These are phyloP conservation scores for Ramicandelaber brevisporus DNA, from an alignment of 192 early-diverging fungal species.

Conservation along the genomic window DNA sequence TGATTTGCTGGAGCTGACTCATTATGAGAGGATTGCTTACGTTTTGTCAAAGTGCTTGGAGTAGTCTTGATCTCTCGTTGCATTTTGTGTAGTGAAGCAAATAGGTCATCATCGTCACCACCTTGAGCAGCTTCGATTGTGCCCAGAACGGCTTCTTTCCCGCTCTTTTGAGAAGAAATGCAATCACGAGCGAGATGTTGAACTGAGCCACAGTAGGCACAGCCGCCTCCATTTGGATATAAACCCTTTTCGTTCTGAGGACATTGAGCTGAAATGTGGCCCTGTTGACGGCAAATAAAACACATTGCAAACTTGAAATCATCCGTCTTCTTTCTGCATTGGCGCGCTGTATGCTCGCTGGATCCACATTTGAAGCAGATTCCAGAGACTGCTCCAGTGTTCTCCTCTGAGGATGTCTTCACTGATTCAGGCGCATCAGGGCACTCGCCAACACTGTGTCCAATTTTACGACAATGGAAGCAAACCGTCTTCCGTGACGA, in stretches of 20 bases:
- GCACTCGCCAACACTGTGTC: conserved; percentile 67
- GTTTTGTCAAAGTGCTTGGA: conserved; percentile 1
- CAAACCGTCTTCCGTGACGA: too few relatives aligned
- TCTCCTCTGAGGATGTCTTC: too few relatives aligned
- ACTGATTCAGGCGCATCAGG: too few relatives aligned
- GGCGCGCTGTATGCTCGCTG: too few relatives aligned
- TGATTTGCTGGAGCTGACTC: too few relatives aligned
- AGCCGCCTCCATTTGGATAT: conserved; percentile 75
- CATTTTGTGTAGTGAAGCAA: conserved; percentile 9
- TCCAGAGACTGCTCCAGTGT: too few relatives aligned
- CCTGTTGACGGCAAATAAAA: conserved; percentile 61
- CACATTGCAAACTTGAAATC: conserved; percentile 58
- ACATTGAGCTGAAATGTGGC: conserved; percentile 62
- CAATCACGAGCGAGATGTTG: conserved; percentile 68
- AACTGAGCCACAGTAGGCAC: conserved; percentile 69
- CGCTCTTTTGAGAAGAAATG: conserved; percentile 29
- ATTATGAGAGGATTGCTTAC: too few relatives aligned
- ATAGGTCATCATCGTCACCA: conserved; percentile 76
- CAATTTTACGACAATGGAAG: conserved; percentile 61
- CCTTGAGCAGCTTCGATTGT: conserved; percentile 60
- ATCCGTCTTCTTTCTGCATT: too few relatives aligned
- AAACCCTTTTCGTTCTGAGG: conserved; percentile 71
- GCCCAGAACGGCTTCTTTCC: conserved; percentile 21
- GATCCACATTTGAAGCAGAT: too few relatives aligned
- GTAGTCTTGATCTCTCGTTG: conserved; percentile 11